Evolutionary conservation across 805 yeast species (phyloP).

Genomic region (Hanseniaspora mollemarum): DNA sequence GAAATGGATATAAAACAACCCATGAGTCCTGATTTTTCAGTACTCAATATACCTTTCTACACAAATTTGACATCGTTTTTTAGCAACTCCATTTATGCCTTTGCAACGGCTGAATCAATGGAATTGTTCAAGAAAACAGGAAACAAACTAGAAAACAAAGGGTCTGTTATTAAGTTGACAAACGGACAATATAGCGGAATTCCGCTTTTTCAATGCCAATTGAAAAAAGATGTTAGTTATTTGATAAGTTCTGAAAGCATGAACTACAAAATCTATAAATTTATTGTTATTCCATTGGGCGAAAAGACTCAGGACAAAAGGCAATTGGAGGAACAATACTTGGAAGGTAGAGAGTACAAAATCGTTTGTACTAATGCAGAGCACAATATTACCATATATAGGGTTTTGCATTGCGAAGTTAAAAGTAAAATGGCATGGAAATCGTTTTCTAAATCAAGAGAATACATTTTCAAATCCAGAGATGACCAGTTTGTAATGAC

Average conservation of each 20-base stretch:
- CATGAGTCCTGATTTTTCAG: background rate
- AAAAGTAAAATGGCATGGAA: background rate
- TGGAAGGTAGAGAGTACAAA: background rate
- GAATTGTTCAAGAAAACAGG: background rate
- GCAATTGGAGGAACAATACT: background rate
- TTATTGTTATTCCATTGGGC: background rate
- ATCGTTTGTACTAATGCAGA: background rate
- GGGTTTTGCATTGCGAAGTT: background rate
- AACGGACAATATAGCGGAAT: background rate
- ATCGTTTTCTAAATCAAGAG: background rate
- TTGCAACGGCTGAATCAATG: constrained; percentile 7
- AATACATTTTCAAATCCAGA: background rate
- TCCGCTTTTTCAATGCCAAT: constrained; percentile 1
- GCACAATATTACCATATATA: background rate
- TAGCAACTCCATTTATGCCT: constrained; percentile 3
- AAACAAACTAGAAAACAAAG: background rate
- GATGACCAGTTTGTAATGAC: background rate
- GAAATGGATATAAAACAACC: background rate
- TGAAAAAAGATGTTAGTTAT: constrained; percentile 6
- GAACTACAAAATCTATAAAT: constrained; percentile 8
- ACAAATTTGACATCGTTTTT: constrained; percentile 3
- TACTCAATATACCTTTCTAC: background rate
- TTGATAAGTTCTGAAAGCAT: background rate
- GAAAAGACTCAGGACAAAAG: background rate
- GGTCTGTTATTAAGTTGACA: background rate